These are phyloP conservation scores for Lithocarpus polystachyus DNA, from an alignment of 306 rosid species.

Conservation along the genomic window DNA sequence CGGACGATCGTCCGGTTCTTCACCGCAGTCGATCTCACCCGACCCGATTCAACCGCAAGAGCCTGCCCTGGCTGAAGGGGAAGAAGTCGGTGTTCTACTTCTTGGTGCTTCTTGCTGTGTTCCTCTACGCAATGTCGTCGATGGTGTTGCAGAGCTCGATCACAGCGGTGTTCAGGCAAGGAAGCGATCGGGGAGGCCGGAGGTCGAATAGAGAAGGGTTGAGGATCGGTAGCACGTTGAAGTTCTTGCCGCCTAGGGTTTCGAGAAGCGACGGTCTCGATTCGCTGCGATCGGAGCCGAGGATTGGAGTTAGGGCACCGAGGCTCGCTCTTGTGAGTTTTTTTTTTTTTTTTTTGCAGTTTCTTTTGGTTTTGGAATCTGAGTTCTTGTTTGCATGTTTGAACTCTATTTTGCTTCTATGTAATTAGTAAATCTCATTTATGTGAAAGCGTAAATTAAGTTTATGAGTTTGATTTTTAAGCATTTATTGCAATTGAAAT, in stretches of 20 bases:
- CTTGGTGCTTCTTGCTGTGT: constrained; percentile 51
- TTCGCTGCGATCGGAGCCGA: constrained; percentile 48
- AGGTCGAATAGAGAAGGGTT: constrained; percentile 36
- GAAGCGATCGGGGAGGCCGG: constrained; percentile 32
- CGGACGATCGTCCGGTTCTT: constrained; percentile 49
- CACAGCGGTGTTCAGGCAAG: constrained; percentile 53
- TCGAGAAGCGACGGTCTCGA: constrained; percentile 58
- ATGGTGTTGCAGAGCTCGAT: constrained; percentile 88
- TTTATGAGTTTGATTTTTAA: background rate
- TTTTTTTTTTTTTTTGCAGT: background rate
- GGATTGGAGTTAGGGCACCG: constrained; percentile 69
- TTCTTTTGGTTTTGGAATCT: background rate
- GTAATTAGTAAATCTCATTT: background rate
- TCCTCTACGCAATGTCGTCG: constrained; percentile 65
- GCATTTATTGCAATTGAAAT: background rate
- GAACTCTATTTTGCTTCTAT: background rate
- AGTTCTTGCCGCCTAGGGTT: constrained; percentile 65
- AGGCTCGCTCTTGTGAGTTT: constrained; percentile 85
- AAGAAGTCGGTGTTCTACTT: constrained; percentile 60
- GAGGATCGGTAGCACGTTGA: constrained; percentile 66
- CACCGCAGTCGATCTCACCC: constrained; percentile 56
- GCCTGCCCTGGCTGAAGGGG: constrained; percentile 52
- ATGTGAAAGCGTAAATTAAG: background rate
- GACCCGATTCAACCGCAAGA: constrained; percentile 71
- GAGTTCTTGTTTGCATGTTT: background rate